Conservation (phyloP, 345 rosid genomes). For the Rhizophora apiculata region DNA sequence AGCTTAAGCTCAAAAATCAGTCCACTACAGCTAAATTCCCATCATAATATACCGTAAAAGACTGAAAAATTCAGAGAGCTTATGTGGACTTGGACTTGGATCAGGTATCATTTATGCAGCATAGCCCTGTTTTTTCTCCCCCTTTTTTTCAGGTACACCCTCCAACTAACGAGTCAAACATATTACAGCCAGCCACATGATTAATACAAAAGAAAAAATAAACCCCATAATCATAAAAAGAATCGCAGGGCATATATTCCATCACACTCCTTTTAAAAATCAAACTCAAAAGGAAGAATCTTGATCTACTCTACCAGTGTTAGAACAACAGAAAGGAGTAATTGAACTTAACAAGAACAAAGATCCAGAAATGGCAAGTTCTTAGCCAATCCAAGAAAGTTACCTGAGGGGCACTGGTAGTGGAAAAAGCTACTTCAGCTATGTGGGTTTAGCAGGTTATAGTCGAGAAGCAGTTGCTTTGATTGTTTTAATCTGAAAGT, state of each 20-base stretch:
- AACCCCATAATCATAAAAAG: background rate
- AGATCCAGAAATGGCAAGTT: slow-evolving; percentile 23
- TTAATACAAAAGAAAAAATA: background rate
- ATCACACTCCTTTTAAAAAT: background rate
- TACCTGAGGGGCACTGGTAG: slow-evolving; percentile 12
- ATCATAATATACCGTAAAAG: background rate
- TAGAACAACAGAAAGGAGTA: slow-evolving; percentile 1
- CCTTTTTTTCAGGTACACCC: no score
- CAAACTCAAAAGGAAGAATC: slow-evolving; percentile 8
- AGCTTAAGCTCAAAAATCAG: slow-evolving; percentile 1
- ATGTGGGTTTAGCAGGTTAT: no score
- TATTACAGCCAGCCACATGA: background rate
- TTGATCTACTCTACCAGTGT: slow-evolving; percentile 28
- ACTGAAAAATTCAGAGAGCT: no score
- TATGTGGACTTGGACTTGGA: no score
- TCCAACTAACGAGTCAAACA: no score
- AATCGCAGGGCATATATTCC: background rate
- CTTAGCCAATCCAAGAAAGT: slow-evolving; percentile 11
- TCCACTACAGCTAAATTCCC: background rate
- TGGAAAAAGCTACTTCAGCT: no score
- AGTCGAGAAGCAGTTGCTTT: no score
- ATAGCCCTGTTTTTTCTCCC: no score
- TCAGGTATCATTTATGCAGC: no score
- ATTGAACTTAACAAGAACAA: slow-evolving; percentile 7
- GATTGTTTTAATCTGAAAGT: slow-evolving; percentile 1